Percentiles rank a stretch among this genome's conserved stretches.
Conservation (phyloP, 192 early-diverging fungal species). For the Backusella morwellensis region DNA sequence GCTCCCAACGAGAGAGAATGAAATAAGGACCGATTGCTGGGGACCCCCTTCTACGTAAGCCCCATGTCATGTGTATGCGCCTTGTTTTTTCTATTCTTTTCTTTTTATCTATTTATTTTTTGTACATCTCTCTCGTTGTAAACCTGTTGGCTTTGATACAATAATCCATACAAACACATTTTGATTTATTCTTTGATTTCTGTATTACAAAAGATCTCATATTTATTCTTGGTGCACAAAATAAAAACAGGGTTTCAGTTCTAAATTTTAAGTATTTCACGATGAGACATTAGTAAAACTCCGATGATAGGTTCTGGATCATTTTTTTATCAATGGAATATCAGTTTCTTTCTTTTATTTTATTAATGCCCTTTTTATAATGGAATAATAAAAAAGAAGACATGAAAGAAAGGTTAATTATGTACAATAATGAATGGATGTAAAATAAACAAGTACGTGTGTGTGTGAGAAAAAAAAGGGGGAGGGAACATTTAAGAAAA, state of each 20-base stretch:
- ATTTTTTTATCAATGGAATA: background rate
- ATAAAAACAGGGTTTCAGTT: background rate
- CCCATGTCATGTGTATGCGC: background rate
- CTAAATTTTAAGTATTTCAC: background rate
- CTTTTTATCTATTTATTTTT: background rate
- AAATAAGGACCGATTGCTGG: background rate
- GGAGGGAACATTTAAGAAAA: background rate
- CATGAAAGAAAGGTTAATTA: background rate
- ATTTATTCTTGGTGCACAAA: background rate
- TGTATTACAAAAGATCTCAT: background rate
- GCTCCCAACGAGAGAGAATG: background rate
- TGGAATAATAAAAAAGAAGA: background rate
- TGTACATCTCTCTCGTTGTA: background rate
- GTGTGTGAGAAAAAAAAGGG: background rate
- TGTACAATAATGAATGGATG: background rate
- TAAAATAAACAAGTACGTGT: conserved; percentile 3
- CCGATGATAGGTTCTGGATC: background rate
- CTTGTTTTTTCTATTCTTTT: background rate
- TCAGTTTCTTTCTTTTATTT: background rate
- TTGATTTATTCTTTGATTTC: background rate
- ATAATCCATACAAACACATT: background rate
- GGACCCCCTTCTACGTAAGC: background rate
- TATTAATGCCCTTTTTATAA: background rate
- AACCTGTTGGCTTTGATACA: background rate
- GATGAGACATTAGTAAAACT: background rate